Conservation (phyloP, 1,284 basidiomycete genomes). For the Apiotrichum domesticum region DNA sequence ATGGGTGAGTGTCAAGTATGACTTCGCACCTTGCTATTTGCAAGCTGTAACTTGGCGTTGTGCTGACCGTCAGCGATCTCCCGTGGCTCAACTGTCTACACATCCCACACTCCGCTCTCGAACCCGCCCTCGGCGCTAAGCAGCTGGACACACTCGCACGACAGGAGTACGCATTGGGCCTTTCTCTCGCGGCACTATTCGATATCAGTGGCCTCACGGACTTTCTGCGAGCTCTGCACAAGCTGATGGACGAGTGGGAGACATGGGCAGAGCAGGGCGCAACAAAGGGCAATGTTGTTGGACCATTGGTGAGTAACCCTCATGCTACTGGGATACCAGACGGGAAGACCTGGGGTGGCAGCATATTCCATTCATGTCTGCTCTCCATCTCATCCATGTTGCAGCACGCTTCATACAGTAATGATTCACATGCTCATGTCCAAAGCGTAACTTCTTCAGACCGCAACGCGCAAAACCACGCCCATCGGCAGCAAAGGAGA, state of each 20-base stretch:
- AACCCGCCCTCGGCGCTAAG: slow-evolving; percentile 32
- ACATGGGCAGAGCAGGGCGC: slow-evolving; percentile 39
- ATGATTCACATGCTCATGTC: background rate
- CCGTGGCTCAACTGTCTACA: slow-evolving; percentile 46
- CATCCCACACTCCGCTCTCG: slow-evolving; percentile 33
- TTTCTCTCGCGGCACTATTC: slow-evolving; percentile 47
- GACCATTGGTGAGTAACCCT: slow-evolving; percentile 5
- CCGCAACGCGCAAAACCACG: slow-evolving; percentile 12
- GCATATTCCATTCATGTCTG: too few species aligned
- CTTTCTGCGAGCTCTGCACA: slow-evolving; percentile 43
- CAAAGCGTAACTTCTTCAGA: slow-evolving; percentile 19
- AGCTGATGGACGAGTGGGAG: slow-evolving; percentile 50
- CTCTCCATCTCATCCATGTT: background rate
- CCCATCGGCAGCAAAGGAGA: slow-evolving; percentile 11
- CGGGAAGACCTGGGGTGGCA: too few species aligned
- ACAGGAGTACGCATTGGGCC: slow-evolving; percentile 48
- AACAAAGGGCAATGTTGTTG: slow-evolving; percentile 33
- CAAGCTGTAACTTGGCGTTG: too few species aligned
- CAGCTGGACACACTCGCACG: slow-evolving; percentile 39
- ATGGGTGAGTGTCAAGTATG: slow-evolving; percentile 27
- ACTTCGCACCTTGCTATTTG: too few species aligned
- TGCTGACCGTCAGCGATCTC: slow-evolving; percentile 23
- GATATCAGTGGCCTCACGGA: slow-evolving; percentile 46
- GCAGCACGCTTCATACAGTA: background rate
- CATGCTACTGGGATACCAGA: background rate